phyloP scores from a whole-genome alignment of 2,329 filamentous ascomycete genomes.

The Escovopsis weberi region DNA sequence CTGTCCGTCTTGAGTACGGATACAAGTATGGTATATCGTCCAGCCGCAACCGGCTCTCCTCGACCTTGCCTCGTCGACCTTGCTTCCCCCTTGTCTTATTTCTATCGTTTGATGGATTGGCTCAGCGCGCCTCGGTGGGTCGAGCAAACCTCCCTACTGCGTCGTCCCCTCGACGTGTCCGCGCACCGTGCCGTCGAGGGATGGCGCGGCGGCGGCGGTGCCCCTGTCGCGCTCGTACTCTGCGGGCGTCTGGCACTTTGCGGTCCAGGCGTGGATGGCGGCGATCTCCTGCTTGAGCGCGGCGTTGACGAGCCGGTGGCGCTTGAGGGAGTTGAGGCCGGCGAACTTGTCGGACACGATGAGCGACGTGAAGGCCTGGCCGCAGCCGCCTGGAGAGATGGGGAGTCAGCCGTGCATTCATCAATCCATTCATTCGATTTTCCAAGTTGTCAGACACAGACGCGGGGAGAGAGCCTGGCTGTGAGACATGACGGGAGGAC shows the following conservation, averaged over 20 bases:
- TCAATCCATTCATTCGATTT: too few relatives aligned
- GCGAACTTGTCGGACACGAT: conserved; percentile 53
- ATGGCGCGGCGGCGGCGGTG: conserved; percentile 19
- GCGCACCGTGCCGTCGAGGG: conserved; percentile 28
- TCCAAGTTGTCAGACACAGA: neutral
- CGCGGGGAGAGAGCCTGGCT: neutral
- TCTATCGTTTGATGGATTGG: conserved; percentile 1
- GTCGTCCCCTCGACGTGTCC: conserved; percentile 25
- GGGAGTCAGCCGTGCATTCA: neutral
- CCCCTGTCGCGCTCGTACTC: conserved; percentile 61
- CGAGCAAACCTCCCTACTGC: conserved; percentile 1
- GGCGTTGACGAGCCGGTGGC: conserved; percentile 75
- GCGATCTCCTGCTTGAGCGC: conserved; percentile 78
- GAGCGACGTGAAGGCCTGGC: conserved; percentile 44
- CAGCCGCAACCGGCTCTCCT: neutral
- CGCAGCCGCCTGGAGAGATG: conserved; percentile 38
- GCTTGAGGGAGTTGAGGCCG: conserved; percentile 62
- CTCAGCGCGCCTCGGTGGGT: neutral
- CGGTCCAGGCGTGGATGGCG: conserved; percentile 86
- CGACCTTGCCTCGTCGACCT: neutral
- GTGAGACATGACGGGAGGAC: conserved; percentile 8
- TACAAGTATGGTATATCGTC: neutral
- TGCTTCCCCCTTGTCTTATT: neutral
- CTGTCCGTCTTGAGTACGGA: too few relatives aligned
- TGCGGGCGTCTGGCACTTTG: conserved; percentile 82